Evolutionary conservation across 2,329 filamentous ascomycete genomes (phyloP).

Genomic region (Leptographium lundbergii): DNA sequence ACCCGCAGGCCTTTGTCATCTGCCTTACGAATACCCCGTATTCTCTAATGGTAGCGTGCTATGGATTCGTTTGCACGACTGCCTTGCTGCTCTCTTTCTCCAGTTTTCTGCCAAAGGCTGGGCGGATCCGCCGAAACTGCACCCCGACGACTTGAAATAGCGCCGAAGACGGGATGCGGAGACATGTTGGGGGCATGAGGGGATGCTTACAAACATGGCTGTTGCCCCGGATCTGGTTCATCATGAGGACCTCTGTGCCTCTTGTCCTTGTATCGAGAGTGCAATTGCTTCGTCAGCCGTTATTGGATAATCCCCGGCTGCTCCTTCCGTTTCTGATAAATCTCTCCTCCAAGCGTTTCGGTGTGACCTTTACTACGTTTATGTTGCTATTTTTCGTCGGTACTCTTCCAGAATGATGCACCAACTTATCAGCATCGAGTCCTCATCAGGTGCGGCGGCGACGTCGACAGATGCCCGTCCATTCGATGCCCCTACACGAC

Average conservation of each 20-base stretch:
- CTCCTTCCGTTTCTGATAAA: not conserved
- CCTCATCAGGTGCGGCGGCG: slow-evolving; percentile 13
- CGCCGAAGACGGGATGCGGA: not conserved
- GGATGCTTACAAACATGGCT: not conserved
- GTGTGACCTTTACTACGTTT: not conserved
- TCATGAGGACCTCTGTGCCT: not conserved
- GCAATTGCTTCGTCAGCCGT: not conserved
- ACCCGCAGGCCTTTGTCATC: too few relatives aligned
- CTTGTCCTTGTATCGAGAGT: not conserved
- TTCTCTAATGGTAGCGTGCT: not conserved
- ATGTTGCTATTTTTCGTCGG: not conserved
- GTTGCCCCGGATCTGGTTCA: not conserved
- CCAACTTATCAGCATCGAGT: slow-evolving; percentile 13
- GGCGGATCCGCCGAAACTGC: not conserved
- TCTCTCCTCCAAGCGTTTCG: not conserved
- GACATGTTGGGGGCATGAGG: not conserved
- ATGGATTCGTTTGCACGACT: not conserved
- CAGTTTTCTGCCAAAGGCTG: not conserved
- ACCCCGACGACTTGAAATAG: not conserved
- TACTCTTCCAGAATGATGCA: slow-evolving; percentile 1
- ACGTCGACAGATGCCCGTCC: not conserved
- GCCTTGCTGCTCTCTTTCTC: not conserved
- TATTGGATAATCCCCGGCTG: not conserved
- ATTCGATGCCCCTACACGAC: slow-evolving; percentile 19
- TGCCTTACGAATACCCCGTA: not conserved